Evolutionary conservation across 805 yeast genomes (phyloP).

Genomic region (Zygosaccharomyces lentus): DNA sequence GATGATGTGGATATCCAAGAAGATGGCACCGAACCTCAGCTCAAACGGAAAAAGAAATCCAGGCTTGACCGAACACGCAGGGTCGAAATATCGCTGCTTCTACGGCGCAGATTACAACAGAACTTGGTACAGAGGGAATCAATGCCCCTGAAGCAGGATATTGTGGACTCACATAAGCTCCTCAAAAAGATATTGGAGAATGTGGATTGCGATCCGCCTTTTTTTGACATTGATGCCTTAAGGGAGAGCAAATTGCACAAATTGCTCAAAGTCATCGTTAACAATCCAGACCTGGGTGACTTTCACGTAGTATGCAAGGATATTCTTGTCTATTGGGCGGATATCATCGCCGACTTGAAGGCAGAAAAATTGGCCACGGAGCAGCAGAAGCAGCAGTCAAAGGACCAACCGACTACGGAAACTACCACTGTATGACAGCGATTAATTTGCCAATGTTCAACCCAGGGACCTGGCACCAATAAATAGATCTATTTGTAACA

Average conservation of each 20-base stretch:
- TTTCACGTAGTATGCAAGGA: slow-evolving; percentile 30
- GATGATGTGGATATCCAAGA: background rate
- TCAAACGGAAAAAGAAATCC: slow-evolving; percentile 9
- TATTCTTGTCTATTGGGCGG: slow-evolving; percentile 27
- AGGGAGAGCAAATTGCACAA: slow-evolving; percentile 32
- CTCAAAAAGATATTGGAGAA: slow-evolving; percentile 27
- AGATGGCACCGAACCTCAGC: background rate
- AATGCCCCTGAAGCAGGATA: slow-evolving; percentile 25
- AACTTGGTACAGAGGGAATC: slow-evolving; percentile 31
- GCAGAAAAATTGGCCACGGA: slow-evolving; percentile 22
- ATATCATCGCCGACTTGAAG: slow-evolving; percentile 22
- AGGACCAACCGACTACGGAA: slow-evolving; percentile 4
- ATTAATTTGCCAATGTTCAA: background rate
- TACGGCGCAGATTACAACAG: slow-evolving; percentile 32
- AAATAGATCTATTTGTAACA: slow-evolving; percentile 1
- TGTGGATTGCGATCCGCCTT: slow-evolving; percentile 24
- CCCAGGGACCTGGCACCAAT: background rate
- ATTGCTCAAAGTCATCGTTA: slow-evolving; percentile 29
- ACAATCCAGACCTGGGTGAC: slow-evolving; percentile 24
- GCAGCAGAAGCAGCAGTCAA: slow-evolving; percentile 2
- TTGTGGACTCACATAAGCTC: slow-evolving; percentile 28
- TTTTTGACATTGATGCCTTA: slow-evolving; percentile 32
- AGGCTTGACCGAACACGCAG: slow-evolving; percentile 26
- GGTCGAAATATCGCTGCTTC: slow-evolving; percentile 27
- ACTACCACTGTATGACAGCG: slow-evolving; percentile 1